Evolutionary conservation across 73 alveolate genomes (phyloP).

Genomic region (Paramecium biaurelia): DNA sequence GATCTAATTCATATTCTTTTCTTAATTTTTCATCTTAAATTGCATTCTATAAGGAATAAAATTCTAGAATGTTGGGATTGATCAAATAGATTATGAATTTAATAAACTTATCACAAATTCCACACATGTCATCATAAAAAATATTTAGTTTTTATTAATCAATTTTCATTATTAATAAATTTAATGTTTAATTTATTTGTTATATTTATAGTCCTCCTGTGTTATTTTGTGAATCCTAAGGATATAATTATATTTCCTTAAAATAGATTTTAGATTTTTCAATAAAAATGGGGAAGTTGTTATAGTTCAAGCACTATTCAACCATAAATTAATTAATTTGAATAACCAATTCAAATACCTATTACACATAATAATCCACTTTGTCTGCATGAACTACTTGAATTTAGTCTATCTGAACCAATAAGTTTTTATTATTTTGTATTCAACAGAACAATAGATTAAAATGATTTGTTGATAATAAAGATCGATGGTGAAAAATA

Average conservation of each 20-base stretch:
- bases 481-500: neutral
- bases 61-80: neutral
- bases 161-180: neutral
- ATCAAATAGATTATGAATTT: neutral
- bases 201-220: neutral
- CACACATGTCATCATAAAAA: conserved; percentile 51
- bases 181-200: neutral
- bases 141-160: conserved; percentile 4
- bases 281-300: neutral
- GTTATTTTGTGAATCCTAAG: neutral
- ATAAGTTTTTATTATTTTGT: neutral
- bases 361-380: neutral
- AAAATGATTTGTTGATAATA: neutral
- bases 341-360: neutral
- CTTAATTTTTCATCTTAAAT: neutral
- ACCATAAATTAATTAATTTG: neutral
- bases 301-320: neutral
- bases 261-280: neutral
- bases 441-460: neutral
- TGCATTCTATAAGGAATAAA: conserved; percentile 7
- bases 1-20: conserved; percentile 24
- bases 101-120: conserved; percentile 7
- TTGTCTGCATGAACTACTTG: neutral
- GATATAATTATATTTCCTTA: neutral
- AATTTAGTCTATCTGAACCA: neutral